Evolutionary conservation across 768 basidiomycete species (phyloP).

Genomic region (Boletus huronensis): DNA sequence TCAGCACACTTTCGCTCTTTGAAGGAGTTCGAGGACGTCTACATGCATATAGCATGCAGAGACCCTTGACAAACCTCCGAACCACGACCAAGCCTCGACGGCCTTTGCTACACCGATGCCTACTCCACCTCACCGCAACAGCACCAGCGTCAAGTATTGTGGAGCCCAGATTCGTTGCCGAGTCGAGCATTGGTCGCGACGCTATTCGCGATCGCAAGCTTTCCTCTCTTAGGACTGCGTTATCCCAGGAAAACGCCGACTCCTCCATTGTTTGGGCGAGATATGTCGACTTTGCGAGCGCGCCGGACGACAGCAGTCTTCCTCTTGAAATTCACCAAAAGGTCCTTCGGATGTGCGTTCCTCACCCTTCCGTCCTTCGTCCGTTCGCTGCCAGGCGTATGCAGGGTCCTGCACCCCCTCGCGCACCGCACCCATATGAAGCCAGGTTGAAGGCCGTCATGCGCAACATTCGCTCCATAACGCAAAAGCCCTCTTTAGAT

Average conservation of each 20-base stretch:
- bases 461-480: slow-evolving; percentile 58
- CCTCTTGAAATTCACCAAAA: slow-evolving; percentile 66
- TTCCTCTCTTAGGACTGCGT: slow-evolving; percentile 22
- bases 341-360: slow-evolving; percentile 66
- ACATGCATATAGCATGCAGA: slow-evolving; percentile 24
- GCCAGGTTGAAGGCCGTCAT: slow-evolving; percentile 64
- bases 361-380: slow-evolving; percentile 45
- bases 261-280: slow-evolving; percentile 59
- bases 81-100: slow-evolving; percentile 7
- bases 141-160: background rate
- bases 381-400: slow-evolving; percentile 40
- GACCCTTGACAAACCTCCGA: slow-evolving; percentile 21
- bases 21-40: background rate
- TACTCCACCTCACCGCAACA: slow-evolving; percentile 11
- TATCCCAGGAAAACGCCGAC: slow-evolving; percentile 33
- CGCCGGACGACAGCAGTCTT: slow-evolving; percentile 45
- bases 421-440: slow-evolving; percentile 55
- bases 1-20: background rate
- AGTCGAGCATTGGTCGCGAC: slow-evolving; percentile 6
- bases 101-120: slow-evolving; percentile 4
- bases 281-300: slow-evolving; percentile 56
- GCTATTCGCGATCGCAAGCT: slow-evolving; percentile 26
- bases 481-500: slow-evolving; percentile 42
- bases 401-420: slow-evolving; percentile 34
- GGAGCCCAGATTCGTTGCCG: slow-evolving; percentile 4